Evolutionary conservation across 345 rosid species (phyloP).

Genomic region (Pseudoturritis turrita): DNA sequence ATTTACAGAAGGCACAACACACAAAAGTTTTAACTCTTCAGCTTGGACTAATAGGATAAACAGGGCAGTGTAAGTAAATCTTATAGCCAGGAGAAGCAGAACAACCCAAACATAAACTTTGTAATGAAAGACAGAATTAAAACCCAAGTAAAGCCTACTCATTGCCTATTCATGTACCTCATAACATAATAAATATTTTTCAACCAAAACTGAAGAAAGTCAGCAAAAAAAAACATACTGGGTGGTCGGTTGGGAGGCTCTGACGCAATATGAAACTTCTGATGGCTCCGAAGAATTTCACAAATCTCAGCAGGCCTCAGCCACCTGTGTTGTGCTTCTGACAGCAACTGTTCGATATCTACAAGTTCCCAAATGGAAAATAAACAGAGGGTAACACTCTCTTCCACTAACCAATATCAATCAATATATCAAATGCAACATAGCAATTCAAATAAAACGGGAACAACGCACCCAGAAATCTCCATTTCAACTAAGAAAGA

Average conservation of each 20-base stretch:
- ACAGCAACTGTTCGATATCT: slow-evolving; percentile 41
- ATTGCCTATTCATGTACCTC: not conserved
- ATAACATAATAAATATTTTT: not conserved
- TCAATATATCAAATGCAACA: slow-evolving; percentile 9
- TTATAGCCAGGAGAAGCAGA: not conserved
- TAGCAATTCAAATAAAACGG: not conserved
- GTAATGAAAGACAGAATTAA: not conserved
- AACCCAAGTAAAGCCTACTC: not conserved
- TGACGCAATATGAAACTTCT: slow-evolving; percentile 65
- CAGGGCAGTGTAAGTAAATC: not conserved
- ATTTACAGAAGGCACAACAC: not conserved
- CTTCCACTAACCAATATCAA: not conserved
- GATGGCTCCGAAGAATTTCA: slow-evolving; percentile 81
- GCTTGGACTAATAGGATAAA: not conserved
- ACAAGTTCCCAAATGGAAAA: not conserved
- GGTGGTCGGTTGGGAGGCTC: slow-evolving; percentile 81
- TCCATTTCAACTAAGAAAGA: not conserved
- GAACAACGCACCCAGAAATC: not conserved
- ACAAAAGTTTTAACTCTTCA: not conserved
- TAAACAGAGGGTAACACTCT: not conserved
- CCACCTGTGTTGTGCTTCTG: slow-evolving; percentile 92
- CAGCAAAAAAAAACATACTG: slow-evolving; percentile 45
- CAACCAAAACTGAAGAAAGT: not conserved
- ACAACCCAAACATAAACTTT: not conserved
- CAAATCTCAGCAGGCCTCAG: slow-evolving; percentile 94